These are phyloP conservation scores for Fusarium concolor DNA, from an alignment of 2,329 filamentous ascomycete genomes.

Conservation along the genomic window DNA sequence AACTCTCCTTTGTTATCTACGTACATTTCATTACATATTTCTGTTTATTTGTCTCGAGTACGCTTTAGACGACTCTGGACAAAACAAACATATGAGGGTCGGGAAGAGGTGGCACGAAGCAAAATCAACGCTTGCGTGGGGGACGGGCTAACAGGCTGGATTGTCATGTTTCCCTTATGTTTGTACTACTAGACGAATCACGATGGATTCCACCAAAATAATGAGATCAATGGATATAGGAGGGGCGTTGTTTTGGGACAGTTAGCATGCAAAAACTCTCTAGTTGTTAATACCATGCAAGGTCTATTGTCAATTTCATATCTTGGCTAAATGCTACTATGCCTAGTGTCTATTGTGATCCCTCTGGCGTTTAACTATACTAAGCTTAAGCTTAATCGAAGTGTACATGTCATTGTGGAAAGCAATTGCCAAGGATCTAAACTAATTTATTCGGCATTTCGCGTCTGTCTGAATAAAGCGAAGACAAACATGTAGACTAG, in stretches of 20 bases:
- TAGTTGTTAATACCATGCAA: conserved; percentile 9
- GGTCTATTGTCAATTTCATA: not conserved
- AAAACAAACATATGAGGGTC: not conserved
- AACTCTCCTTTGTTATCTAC: conserved; percentile 29
- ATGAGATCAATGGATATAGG: conserved; percentile 29
- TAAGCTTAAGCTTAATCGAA: not conserved
- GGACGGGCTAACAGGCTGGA: not conserved
- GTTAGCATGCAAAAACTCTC: conserved; percentile 22
- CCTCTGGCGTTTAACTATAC: not conserved
- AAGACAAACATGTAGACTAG: conserved; percentile 28
- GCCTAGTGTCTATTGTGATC: not conserved
- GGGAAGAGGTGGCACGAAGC: conserved; percentile 1
- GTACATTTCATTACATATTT: conserved; percentile 3
- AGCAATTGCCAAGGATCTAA: not conserved
- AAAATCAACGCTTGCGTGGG: conserved; percentile 1
- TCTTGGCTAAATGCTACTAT: not conserved
- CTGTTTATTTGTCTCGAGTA: not conserved
- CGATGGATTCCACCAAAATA: conserved; percentile 28
- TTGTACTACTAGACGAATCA: conserved; percentile 37
- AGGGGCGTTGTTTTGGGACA: conserved; percentile 22
- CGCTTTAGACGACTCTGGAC: conserved; percentile 21
- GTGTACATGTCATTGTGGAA: not conserved
- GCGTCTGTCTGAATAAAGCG: conserved; percentile 17
- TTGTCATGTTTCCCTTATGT: not conserved
- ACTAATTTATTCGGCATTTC: conserved; percentile 24